Evolutionary conservation across 1,284 basidiomycete species (phyloP).

Genomic region (Boletellus dicymbophilus): DNA sequence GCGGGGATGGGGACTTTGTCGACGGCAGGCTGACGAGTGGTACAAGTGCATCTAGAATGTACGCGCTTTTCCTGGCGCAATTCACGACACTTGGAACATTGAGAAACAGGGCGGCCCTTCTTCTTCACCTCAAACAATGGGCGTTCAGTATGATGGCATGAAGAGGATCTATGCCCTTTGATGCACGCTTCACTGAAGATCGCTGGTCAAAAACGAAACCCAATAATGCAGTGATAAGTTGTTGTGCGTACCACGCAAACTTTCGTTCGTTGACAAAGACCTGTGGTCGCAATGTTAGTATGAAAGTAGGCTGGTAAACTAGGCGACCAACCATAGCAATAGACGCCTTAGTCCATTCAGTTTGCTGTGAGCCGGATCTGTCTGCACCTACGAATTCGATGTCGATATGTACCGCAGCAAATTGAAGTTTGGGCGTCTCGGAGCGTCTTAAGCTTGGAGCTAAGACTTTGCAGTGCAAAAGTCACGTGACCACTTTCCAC

Average conservation of each 20-base stretch:
- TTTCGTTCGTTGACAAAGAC: slow-evolving; percentile 82
- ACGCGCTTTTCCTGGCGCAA: slow-evolving; percentile 72
- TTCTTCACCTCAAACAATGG: slow-evolving; percentile 87
- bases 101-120: slow-evolving; percentile 83
- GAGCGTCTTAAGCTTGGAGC: no score
- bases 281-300: slow-evolving; percentile 35
- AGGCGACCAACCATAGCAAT: slow-evolving; percentile 23
- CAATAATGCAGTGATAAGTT: background rate
- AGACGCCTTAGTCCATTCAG: slow-evolving; percentile 16
- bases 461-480: no score
- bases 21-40: slow-evolving; percentile 35
- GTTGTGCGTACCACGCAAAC: slow-evolving; percentile 71
- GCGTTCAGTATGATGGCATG: slow-evolving; percentile 78
- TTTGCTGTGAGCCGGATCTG: background rate
- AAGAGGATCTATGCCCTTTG: slow-evolving; percentile 85
- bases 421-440: no score
- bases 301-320: background rate
- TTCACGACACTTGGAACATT: slow-evolving; percentile 79
- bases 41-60: slow-evolving; percentile 75
- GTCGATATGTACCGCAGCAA: slow-evolving; percentile 6
- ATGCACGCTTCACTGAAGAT: slow-evolving; percentile 77
- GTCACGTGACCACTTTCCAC: background rate
- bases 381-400: background rate
- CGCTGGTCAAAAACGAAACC: slow-evolving; percentile 1
- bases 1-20: slow-evolving; percentile 39